A percentile compares a stretch with the other conserved stretches of the same genome.
Conservation (phyloP, 2,329 filamentous ascomycete species). For the Xylariaceae sp. region DNA sequence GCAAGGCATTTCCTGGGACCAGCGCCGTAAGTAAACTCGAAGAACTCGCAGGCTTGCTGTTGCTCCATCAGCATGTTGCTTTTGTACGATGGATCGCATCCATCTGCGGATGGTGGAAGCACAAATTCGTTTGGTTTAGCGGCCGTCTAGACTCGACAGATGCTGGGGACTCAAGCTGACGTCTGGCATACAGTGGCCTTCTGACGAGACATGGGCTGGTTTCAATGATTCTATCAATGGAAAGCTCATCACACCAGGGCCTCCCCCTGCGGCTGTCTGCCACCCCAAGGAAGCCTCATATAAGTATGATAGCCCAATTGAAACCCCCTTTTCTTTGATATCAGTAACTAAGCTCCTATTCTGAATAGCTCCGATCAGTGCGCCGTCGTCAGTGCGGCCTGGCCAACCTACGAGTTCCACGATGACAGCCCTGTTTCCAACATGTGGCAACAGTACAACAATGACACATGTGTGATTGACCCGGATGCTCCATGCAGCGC, state of each 20-base stretch:
- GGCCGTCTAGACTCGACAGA: not conserved
- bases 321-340: not conserved
- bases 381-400: constrained; percentile 27
- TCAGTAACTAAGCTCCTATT: not conserved
- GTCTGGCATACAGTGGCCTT: constrained; percentile 40
- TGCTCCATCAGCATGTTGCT: no score
- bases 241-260: constrained; percentile 36
- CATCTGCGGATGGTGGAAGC: no score
- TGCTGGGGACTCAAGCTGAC: constrained; percentile 1
- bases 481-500: constrained; percentile 34
- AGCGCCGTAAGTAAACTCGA: no score
- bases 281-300: constrained; percentile 35
- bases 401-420: constrained; percentile 36
- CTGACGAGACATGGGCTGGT: constrained; percentile 38
- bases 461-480: constrained; percentile 47
- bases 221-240: constrained; percentile 44
- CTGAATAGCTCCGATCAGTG: constrained; percentile 29
- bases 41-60: no score
- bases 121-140: no score
- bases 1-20: no score
- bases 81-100: no score
- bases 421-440: constrained; percentile 35
- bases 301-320: constrained; percentile 19
- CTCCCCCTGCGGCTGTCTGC: constrained; percentile 40
- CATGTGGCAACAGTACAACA: constrained; percentile 41